Base-by-base conservation (phyloP, 768 basidiomycete species). In the Tylopilus felleus region DNA sequence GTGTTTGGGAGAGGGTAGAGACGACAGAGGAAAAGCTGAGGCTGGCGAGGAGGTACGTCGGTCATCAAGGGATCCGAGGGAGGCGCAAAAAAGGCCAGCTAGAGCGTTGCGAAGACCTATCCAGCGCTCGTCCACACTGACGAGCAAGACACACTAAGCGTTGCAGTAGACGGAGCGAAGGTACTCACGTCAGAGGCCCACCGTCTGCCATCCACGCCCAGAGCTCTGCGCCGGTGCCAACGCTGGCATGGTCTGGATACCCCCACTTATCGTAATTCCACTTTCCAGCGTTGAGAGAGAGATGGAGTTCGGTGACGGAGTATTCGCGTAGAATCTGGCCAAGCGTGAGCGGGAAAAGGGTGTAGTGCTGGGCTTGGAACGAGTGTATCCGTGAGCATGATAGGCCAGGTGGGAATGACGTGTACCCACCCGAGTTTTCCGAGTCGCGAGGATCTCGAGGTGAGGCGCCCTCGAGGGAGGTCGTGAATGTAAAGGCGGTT, bases 31-130 rank as follows among this genome's bases (percentile, higher is more conserved):
- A 69, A 86, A 91, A 8, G 83, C 78, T 51, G 75, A 72, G 17
- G 64, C 57, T 0, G 89, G 90, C 2, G 82, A 81, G 0, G 86
- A 88, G 3, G 90, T 94, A 42, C 85, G 83, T 39, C 85, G 78
- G 47, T 86, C 81, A 64, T 92, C 85, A 27, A 91, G 71, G 41
- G 84, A 81, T 14, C 87, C 90, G 1, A 98, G 78, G 4, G 93
- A 93, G 10, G 96, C 93, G 63, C 97, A 98, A 73, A 99, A 98
- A 5, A 98, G 75, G 19, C 97, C 97, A 0, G 93, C 88, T 2
- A 98, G 78, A 8, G 91, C 87, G 63, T 96, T 95, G 22, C 93
- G 84, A 5, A 97, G 79, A 8, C 86, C 87, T 54, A 79, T 78
- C 94, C 95, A 98, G 23, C 89, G 82, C 42, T 80, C 76, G 56